These are phyloP conservation scores for Nicotiana paniculata DNA, from an alignment of 257 asterid species.

Conservation along the genomic window DNA sequence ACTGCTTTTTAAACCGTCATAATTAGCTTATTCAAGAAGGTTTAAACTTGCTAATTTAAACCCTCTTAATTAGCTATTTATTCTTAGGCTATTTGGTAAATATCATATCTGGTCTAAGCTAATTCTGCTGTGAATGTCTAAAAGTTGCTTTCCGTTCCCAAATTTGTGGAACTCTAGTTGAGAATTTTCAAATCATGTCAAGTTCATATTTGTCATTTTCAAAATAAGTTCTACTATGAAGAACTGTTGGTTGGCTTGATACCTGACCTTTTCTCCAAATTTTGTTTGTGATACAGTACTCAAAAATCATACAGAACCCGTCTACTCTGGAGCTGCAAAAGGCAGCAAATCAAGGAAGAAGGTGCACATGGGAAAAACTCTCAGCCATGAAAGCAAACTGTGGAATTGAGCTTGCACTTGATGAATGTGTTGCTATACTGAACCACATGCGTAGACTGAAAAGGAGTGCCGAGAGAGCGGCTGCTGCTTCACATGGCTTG, in stretches of 20 bases:
- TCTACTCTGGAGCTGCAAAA: slow-evolving; percentile 66
- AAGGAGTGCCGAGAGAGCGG: slow-evolving; percentile 67
- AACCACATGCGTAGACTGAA: slow-evolving; percentile 71
- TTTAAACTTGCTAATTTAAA: background rate
- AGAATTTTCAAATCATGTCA: background rate
- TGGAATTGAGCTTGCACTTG: slow-evolving; percentile 76
- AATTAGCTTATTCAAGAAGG: background rate
- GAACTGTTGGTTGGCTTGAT: background rate
- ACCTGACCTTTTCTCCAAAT: background rate
- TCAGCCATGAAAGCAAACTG: slow-evolving; percentile 78
- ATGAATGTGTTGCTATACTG: slow-evolving; percentile 64
- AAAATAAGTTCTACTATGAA: background rate
- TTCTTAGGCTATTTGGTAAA: background rate
- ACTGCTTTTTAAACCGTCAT: too few species aligned
- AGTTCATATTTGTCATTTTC: background rate
- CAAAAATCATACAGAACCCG: slow-evolving; percentile 74
- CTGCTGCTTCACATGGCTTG: slow-evolving; percentile 41
- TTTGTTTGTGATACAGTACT: slow-evolving; percentile 33
- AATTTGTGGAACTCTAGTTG: background rate
- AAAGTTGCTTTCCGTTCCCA: background rate
- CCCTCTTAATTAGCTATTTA: background rate
- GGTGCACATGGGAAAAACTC: slow-evolving; percentile 86
- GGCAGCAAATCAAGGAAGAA: slow-evolving; percentile 73
- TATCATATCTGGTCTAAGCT: background rate
- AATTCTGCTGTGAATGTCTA: background rate